Base-by-base conservation (phyloP, 495 filamentous ascomycete genomes). In the Neurospora africana region DNA sequence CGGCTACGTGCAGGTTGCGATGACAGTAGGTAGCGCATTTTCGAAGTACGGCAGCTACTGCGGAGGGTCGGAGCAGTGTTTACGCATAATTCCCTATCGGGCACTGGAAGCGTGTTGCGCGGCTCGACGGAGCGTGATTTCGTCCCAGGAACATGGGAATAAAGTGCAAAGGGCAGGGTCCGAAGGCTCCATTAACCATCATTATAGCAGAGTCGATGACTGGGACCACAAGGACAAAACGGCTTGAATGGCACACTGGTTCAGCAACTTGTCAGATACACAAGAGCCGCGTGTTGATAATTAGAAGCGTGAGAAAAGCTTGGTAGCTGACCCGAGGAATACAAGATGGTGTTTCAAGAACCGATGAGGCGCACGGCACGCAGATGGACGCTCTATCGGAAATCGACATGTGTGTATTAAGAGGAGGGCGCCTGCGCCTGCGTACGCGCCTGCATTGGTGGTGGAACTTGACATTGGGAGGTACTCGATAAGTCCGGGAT, bases 1-100 rank as follows among this genome's bases (percentile, higher is more conserved):
- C 79, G 79, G 79, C 40, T 76, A 39, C 43, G 40, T 75, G 76
- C 78, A 79, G 75, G 67, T 41, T 27, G 30, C n/a, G 68, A 71
- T 41, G 37, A 38, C 27, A 69, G 44, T 43, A 68, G 69, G 37
- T 19, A 10, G 53, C 27, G 53, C 15, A 65, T 65, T 65, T 33
- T 65, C 53, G 53, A 65, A 15, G 23, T 6, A 27, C 53, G 53
- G 27, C 53, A 65, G 23, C 13, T 17, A 17, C 53, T 35, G 30
- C 13, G 53, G 35, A 15, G 13, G 17, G 2, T 35, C 53, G 27
- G 53, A 65, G 61, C 17, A 65, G 23, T 23, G 36, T 15, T 69
- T 41, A 33, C 67, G 47, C 33, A 53, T 5, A 44, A 30, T 30
- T 15, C 36, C 35, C 23, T 6, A 5, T 19, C 37, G 33, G 39